Evolutionary conservation across 768 basidiomycete species (phyloP).

Genomic region (Leccinum rimulosum): DNA sequence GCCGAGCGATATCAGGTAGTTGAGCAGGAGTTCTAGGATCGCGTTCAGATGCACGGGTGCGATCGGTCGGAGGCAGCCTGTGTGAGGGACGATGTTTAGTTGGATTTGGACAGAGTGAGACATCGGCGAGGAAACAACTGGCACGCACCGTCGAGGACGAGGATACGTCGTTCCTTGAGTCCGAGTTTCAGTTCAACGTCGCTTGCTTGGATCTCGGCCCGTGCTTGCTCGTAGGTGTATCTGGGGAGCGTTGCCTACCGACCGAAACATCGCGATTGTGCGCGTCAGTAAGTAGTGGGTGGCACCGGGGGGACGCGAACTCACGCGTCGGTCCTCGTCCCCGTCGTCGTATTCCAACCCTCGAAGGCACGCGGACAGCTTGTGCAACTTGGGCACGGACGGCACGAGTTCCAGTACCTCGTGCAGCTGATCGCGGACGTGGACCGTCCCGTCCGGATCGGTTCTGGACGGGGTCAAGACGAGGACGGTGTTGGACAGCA

Average conservation of each 20-base stretch:
- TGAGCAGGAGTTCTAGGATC: slow-evolving; percentile 75
- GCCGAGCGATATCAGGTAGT: slow-evolving; percentile 62
- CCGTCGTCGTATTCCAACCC: slow-evolving; percentile 71
- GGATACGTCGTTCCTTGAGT: slow-evolving; percentile 65
- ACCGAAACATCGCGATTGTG: not conserved
- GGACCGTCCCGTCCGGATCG: slow-evolving; percentile 42
- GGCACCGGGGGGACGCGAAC: slow-evolving; percentile 1
- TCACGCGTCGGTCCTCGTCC: slow-evolving; percentile 41
- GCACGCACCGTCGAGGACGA: slow-evolving; percentile 61
- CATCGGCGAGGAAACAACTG: too few species aligned
- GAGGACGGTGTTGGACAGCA: slow-evolving; percentile 83
- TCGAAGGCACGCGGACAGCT: slow-evolving; percentile 56
- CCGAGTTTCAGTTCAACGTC: slow-evolving; percentile 68
- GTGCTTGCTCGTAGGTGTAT: slow-evolving; percentile 54
- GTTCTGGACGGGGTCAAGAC: slow-evolving; percentile 56
- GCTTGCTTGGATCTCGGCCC: slow-evolving; percentile 74
- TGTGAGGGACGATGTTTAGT: not conserved
- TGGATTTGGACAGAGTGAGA: not conserved
- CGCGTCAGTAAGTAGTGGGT: not conserved
- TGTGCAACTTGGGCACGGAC: slow-evolving; percentile 72
- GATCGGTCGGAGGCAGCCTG: slow-evolving; percentile 75
- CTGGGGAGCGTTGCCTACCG: slow-evolving; percentile 42
- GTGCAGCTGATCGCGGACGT: slow-evolving; percentile 77
- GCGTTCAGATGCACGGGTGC: slow-evolving; percentile 61
- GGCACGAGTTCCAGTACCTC: slow-evolving; percentile 83